These are phyloP conservation scores for Saccharomycopsis sp. DNA, from an alignment of 805 yeast species.

Conservation along the genomic window DNA sequence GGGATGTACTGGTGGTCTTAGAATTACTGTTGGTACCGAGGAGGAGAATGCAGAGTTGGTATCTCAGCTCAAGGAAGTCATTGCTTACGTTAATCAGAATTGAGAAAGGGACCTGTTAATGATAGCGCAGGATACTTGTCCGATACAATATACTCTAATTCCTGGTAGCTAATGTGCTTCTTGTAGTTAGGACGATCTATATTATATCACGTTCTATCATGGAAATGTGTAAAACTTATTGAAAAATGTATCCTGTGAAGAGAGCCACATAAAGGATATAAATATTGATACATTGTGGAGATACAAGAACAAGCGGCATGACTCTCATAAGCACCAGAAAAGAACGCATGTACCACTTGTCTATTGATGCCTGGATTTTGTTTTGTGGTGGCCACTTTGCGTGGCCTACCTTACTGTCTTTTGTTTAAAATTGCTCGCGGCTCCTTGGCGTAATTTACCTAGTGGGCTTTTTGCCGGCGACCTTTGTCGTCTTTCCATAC, in stretches of 20 bases:
- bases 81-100: conserved; percentile 19
- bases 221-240: neutral
- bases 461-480: neutral
- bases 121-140: no score
- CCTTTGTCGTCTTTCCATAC: neutral
- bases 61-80: conserved; percentile 36
- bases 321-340: neutral
- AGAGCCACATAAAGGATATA: no score
- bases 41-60: conserved; percentile 63
- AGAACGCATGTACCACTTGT: neutral
- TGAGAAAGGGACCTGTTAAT: no score
- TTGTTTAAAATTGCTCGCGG: no score
- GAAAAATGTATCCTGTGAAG: no score
- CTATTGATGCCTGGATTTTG: neutral
- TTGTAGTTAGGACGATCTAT: no score
- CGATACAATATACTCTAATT: no score
- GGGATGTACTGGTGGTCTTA: conserved; percentile 81
- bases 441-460: neutral
- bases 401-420: no score
- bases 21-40: conserved; percentile 81
- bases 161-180: no score
- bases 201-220: no score
- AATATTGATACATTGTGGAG: no score
- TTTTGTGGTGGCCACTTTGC: neutral
- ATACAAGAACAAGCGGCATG: no score